phyloP scores from a whole-genome alignment of 441 rosid genomes.

The Populus hybrid region DNA sequence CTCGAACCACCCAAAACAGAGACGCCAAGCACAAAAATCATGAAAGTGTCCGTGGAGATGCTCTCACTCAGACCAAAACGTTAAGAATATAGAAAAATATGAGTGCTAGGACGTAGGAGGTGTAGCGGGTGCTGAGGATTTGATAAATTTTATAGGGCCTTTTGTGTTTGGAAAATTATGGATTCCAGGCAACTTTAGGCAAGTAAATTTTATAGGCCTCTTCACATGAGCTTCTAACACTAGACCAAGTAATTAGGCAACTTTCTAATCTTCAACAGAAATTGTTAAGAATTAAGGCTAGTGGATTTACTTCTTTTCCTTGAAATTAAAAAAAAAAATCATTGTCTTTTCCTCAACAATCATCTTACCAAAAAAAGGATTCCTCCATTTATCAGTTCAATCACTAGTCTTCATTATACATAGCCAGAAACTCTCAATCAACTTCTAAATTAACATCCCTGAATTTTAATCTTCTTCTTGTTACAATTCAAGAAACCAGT shows the following conservation, averaged over 20 bases:
- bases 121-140: background rate
- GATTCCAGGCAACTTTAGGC: background rate
- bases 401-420: background rate
- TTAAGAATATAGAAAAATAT: conserved; percentile 1
- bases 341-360: background rate
- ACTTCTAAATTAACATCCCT: conserved; percentile 6
- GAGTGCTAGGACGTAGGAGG: background rate
- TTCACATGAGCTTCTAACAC: background rate
- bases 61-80: background rate
- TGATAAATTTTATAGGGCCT: background rate
- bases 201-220: background rate
- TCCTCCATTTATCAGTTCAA: background rate
- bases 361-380: background rate
- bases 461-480: background rate
- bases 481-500: background rate
- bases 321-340: background rate
- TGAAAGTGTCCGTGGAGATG: background rate
- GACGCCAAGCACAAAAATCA: background rate
- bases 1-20: conserved; percentile 12
- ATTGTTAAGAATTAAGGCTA: background rate
- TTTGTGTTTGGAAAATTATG: background rate
- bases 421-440: background rate
- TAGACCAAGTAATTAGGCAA: background rate
- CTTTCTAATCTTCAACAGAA: background rate
- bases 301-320: background rate